Percentiles rank a stretch among this genome's conserved stretches.
Conservation (phyloP, 345 rosid genomes). For the Citrus unshiu region DNA sequence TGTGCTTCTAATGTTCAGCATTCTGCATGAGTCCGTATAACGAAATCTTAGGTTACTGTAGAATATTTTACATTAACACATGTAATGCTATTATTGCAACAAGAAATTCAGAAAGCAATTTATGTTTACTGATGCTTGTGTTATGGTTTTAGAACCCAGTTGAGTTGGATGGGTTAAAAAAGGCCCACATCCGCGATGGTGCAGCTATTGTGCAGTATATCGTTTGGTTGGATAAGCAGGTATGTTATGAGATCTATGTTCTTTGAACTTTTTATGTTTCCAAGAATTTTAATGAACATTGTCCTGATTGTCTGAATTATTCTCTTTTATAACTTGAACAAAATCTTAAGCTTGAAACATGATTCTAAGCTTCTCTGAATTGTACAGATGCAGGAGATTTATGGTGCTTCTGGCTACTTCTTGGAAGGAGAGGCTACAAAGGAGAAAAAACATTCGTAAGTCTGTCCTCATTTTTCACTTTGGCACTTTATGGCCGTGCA, state of each 20-base stretch:
- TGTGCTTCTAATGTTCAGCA: background rate
- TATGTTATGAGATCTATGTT: slow-evolving; percentile 16
- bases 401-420: slow-evolving; percentile 96
- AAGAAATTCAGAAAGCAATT: background rate
- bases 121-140: slow-evolving; percentile 2
- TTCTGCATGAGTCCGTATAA: background rate
- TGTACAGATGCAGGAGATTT: slow-evolving; percentile 79
- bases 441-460: slow-evolving; percentile 50
- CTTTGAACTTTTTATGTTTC: background rate
- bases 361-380: slow-evolving; percentile 13
- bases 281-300: background rate
- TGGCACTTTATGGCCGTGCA: background rate
- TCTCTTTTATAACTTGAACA: background rate
- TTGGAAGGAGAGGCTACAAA: slow-evolving; percentile 48
- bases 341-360: slow-evolving; percentile 7
- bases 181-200: slow-evolving; percentile 94
- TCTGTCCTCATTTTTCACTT: background rate
- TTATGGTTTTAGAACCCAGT: slow-evolving; percentile 56
- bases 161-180: slow-evolving; percentile 84
- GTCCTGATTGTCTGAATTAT: background rate
- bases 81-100: background rate
- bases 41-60: background rate
- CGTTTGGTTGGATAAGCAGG: slow-evolving; percentile 90
- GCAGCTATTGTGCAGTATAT: slow-evolving; percentile 97
- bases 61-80: background rate